Evolutionary conservation across 805 yeast species (phyloP).

Genomic region (Yamadazyma insecticola): DNA sequence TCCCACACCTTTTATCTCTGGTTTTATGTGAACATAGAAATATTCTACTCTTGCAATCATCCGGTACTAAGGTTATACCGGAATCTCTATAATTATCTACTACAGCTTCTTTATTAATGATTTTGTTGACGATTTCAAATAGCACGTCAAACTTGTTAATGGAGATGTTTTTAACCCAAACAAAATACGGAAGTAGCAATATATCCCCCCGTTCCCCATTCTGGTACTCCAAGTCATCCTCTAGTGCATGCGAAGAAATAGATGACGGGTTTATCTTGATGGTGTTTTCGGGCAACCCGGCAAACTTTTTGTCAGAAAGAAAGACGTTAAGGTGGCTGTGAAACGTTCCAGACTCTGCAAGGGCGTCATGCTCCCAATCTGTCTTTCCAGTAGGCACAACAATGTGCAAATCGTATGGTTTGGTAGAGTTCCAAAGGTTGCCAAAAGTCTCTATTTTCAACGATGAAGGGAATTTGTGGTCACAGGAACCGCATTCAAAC

Average conservation of each 20-base stretch:
- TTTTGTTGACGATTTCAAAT: conserved; percentile 40
- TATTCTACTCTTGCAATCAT: conserved; percentile 41
- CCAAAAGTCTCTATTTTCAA: conserved; percentile 38
- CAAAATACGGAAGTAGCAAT: conserved; percentile 67
- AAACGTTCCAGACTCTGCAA: conserved; percentile 39
- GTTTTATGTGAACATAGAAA: conserved; percentile 86
- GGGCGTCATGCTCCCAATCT: conserved; percentile 83
- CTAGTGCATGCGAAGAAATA: conserved; percentile 38
- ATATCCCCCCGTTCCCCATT: conserved; percentile 45
- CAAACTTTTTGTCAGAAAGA: conserved; percentile 12
- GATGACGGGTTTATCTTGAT: conserved; percentile 55
- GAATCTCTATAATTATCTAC: conserved; percentile 31
- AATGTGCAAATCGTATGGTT: conserved; percentile 65
- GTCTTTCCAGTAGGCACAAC: conserved; percentile 77
- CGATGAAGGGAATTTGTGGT: conserved; percentile 47
- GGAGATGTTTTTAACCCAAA: conserved; percentile 57
- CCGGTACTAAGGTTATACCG: too few relatives aligned
- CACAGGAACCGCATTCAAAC: conserved; percentile 52
- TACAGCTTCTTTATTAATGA: conserved; percentile 24
- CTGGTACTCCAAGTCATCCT: conserved; percentile 5
- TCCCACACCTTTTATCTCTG: conserved; percentile 90
- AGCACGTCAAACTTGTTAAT: conserved; percentile 40
- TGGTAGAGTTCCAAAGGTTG: conserved; percentile 64
- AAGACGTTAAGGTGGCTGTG: conserved; percentile 42
- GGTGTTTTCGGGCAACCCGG: conserved; percentile 8